Percentiles rank a stretch among this genome's conserved stretches.
These are phyloP conservation scores for Herpetomonas samuelpessoai DNA, from an alignment of 208 protist species.

Conservation along the genomic window DNA sequence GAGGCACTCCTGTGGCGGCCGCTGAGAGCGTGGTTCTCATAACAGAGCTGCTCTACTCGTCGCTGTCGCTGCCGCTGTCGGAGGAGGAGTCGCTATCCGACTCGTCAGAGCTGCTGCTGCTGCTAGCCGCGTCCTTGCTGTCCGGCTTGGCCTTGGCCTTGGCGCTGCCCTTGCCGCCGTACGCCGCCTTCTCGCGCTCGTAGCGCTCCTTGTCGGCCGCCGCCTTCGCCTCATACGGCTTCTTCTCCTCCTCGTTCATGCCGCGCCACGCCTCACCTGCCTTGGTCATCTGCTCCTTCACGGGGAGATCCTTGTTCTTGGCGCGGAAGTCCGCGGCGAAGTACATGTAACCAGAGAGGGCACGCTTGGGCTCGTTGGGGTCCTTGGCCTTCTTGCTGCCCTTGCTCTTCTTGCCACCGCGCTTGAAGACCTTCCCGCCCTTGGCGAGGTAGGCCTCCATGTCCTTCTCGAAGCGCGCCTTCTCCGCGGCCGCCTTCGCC, in stretches of 20 bases:
- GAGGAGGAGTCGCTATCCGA: constrained; percentile 8
- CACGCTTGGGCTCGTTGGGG: constrained; percentile 81
- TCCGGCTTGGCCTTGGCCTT: constrained; percentile 13
- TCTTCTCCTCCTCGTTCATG: constrained; percentile 63
- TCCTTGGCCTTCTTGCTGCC: constrained; percentile 62
- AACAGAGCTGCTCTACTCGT: constrained; percentile 13
- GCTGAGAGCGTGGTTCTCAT: too few relatives aligned
- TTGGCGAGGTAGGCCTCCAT: constrained; percentile 35
- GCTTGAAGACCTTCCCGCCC: constrained; percentile 47
- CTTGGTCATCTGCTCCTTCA: constrained; percentile 62
- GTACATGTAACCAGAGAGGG: constrained; percentile 76
- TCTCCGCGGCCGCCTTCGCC: constrained; percentile 72
- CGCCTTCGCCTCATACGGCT: constrained; percentile 77
- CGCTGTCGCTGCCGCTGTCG: constrained; percentile 20
- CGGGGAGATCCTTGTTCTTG: constrained; percentile 45
- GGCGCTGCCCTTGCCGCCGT: constrained; percentile 32
- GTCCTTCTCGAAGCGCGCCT: constrained; percentile 78
- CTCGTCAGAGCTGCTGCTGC: constrained; percentile 10
- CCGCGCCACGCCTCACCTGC: constrained; percentile 70
- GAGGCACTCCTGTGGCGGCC: too few relatives aligned
- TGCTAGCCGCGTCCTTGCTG: constrained; percentile 17
- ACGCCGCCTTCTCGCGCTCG: constrained; percentile 51
- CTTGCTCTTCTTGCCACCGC: constrained; percentile 47
- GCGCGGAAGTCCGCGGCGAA: constrained; percentile 71
- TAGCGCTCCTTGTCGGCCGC: constrained; percentile 83